Conservation (phyloP, 2,329 filamentous ascomycete species). For the Neonectria magnoliae region DNA sequence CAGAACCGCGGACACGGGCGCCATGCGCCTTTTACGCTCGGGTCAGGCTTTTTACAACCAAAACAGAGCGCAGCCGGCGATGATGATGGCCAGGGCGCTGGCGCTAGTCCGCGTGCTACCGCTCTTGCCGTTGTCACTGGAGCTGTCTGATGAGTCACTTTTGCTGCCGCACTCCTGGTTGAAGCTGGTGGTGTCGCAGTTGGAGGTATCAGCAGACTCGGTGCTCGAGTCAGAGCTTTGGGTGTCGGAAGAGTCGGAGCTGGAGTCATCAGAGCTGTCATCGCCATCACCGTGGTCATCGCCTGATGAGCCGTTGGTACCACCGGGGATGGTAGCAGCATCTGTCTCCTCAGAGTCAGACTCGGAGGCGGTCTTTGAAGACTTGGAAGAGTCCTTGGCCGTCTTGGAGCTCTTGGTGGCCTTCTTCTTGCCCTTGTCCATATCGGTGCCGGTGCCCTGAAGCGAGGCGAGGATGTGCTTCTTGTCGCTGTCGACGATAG, state of each 20-base stretch:
- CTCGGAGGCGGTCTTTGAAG: slow-evolving; percentile 19
- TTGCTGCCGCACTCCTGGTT: slow-evolving; percentile 50
- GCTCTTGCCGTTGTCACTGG: slow-evolving; percentile 47
- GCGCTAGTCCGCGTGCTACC: slow-evolving; percentile 45
- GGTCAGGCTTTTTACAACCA: slow-evolving; percentile 43
- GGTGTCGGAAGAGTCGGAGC: slow-evolving; percentile 8
- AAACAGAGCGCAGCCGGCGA: slow-evolving; percentile 49
- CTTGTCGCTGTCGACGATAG: slow-evolving; percentile 79
- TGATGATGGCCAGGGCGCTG: slow-evolving; percentile 51
- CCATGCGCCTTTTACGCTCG: slow-evolving; percentile 2
- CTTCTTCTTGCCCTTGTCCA: slow-evolving; percentile 58
- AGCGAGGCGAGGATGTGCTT: slow-evolving; percentile 81
- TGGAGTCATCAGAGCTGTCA: slow-evolving; percentile 19
- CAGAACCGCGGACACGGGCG: slow-evolving; percentile 2
- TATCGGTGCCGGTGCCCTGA: slow-evolving; percentile 82
- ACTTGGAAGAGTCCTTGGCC: slow-evolving; percentile 27
- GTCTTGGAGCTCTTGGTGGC: slow-evolving; percentile 19
- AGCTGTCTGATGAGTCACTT: slow-evolving; percentile 38
- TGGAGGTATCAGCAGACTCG: slow-evolving; percentile 37
- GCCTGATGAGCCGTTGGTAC: slow-evolving; percentile 6
- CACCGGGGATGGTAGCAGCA: slow-evolving; percentile 37
- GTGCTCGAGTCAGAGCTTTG: slow-evolving; percentile 32
- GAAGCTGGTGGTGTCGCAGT: slow-evolving; percentile 53
- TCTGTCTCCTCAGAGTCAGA: slow-evolving; percentile 23
- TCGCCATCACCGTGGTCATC: slow-evolving; percentile 12